Conservation (phyloP, 1,284 basidiomycete genomes). For the Cerioporus squamosus region DNA sequence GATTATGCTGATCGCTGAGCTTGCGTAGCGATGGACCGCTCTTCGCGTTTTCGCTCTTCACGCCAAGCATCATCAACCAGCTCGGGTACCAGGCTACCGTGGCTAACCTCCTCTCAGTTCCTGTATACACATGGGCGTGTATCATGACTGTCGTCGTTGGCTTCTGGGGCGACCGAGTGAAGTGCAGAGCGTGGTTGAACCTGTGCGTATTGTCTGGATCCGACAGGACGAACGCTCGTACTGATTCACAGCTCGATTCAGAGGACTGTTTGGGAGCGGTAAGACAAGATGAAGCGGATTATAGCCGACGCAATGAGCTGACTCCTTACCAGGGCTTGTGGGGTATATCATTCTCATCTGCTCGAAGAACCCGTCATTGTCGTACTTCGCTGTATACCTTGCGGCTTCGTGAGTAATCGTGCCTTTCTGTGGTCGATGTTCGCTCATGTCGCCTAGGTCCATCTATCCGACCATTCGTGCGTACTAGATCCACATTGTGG, state of each 20-base stretch:
- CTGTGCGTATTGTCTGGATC: constrained; percentile 37
- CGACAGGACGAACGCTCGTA: not conserved
- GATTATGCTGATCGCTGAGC: not conserved
- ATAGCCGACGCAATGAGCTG: not conserved
- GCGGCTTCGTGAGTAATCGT: constrained; percentile 46
- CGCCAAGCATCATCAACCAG: constrained; percentile 56
- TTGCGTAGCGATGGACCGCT: constrained; percentile 49
- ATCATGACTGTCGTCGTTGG: constrained; percentile 53
- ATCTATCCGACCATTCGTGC: constrained; percentile 53
- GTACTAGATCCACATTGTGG: constrained; percentile 21
- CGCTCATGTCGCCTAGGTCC: constrained; percentile 35
- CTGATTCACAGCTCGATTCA: not conserved
- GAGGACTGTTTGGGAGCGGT: constrained; percentile 29
- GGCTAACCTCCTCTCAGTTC: constrained; percentile 58
- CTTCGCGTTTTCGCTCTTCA: constrained; percentile 59
- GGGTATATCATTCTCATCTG: constrained; percentile 58
- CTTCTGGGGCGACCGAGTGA: constrained; percentile 49
- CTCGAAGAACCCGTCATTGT: constrained; percentile 47
- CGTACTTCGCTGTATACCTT: constrained; percentile 50
- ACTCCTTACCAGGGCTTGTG: constrained; percentile 37
- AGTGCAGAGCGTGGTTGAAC: constrained; percentile 51
- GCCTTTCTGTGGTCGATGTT: not conserved
- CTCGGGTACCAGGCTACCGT: constrained; percentile 53
- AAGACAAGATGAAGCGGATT: not conserved
- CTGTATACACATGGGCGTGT: constrained; percentile 55